Evolutionary conservation across 2,329 filamentous ascomycete genomes (phyloP).

Genomic region (Aspergillus fijiensis): DNA sequence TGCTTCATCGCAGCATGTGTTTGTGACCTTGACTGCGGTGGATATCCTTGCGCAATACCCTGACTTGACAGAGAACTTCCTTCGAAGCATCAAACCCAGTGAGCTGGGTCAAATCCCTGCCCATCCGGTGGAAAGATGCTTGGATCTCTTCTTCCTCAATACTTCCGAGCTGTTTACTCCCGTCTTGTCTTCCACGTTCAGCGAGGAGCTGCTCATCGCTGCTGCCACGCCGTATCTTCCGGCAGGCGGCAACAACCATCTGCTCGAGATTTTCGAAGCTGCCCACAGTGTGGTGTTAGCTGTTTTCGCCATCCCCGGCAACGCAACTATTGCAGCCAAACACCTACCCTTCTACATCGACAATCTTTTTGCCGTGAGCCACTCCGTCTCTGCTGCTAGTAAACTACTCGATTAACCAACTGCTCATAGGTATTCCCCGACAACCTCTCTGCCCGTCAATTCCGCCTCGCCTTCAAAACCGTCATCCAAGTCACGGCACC

Average conservation of each 20-base stretch:
- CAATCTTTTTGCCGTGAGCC: conserved; percentile 63
- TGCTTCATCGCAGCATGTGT: conserved; percentile 79
- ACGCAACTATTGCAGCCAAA: conserved; percentile 66
- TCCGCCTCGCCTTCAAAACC: conserved; percentile 83
- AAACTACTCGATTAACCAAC: neutral
- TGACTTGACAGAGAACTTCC: conserved; percentile 63
- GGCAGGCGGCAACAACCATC: conserved; percentile 55
- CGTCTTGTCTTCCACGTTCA: conserved; percentile 63
- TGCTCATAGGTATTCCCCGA: conserved; percentile 64
- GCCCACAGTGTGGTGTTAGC: conserved; percentile 81
- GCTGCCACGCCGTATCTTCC: conserved; percentile 73
- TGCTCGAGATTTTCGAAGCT: conserved; percentile 78
- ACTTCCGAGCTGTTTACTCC: conserved; percentile 79
- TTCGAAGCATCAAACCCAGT: conserved; percentile 61
- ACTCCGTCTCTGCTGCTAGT: neutral
- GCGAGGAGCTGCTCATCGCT: conserved; percentile 70
- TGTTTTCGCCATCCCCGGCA: conserved; percentile 76
- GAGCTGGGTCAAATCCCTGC: conserved; percentile 58
- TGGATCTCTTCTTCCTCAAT: conserved; percentile 89
- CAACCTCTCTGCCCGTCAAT: conserved; percentile 78
- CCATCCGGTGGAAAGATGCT: conserved; percentile 66
- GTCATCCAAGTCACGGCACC: conserved; percentile 78
- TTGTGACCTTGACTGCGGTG: conserved; percentile 77
- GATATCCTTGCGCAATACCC: conserved; percentile 77
- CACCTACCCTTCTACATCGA: conserved; percentile 83